phyloP scores from a whole-genome alignment of 2,329 filamentous ascomycete species.

The Gnomoniopsis sp. region DNA sequence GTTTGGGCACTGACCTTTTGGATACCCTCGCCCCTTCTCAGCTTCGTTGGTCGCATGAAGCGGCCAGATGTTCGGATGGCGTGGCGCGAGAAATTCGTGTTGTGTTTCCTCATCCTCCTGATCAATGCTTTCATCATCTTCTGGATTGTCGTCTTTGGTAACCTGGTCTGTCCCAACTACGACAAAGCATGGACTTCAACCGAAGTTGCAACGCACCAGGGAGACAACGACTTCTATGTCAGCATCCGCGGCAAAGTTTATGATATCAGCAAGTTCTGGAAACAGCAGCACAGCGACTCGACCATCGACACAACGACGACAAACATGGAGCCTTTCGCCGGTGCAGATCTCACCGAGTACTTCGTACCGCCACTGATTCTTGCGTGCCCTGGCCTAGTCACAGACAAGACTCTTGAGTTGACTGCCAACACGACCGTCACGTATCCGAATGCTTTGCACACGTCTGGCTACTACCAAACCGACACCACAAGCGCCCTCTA shows the following conservation, averaged over 20 bases:
- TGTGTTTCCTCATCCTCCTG: constrained; percentile 76
- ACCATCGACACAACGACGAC: constrained; percentile 55
- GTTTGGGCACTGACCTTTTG: constrained; percentile 90
- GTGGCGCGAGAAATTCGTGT: constrained; percentile 90
- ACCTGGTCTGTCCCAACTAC: constrained; percentile 81
- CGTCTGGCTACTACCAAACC: constrained; percentile 60
- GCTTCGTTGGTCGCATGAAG: constrained; percentile 89
- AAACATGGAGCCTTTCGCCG: constrained; percentile 75
- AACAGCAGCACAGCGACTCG: constrained; percentile 75
- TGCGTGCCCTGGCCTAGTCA: constrained; percentile 72
- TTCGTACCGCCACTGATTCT: constrained; percentile 74
- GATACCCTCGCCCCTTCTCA: constrained; percentile 83
- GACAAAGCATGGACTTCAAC: constrained; percentile 80
- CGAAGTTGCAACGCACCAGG: constrained; percentile 69
- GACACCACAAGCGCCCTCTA: constrained; percentile 57
- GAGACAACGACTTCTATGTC: constrained; percentile 78
- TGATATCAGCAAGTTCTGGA: constrained; percentile 88
- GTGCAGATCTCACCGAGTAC: constrained; percentile 77
- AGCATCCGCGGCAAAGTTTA: constrained; percentile 86
- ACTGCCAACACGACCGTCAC: constrained; percentile 62
- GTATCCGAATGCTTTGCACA: constrained; percentile 59
- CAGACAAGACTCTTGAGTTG: constrained; percentile 52
- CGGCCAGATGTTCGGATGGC: constrained; percentile 94
- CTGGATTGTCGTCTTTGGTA: constrained; percentile 86
- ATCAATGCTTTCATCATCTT: constrained; percentile 83